phyloP scores from a whole-genome alignment of 2,329 filamentous ascomycete genomes.

The Pseudogymnoascus sp. region DNA sequence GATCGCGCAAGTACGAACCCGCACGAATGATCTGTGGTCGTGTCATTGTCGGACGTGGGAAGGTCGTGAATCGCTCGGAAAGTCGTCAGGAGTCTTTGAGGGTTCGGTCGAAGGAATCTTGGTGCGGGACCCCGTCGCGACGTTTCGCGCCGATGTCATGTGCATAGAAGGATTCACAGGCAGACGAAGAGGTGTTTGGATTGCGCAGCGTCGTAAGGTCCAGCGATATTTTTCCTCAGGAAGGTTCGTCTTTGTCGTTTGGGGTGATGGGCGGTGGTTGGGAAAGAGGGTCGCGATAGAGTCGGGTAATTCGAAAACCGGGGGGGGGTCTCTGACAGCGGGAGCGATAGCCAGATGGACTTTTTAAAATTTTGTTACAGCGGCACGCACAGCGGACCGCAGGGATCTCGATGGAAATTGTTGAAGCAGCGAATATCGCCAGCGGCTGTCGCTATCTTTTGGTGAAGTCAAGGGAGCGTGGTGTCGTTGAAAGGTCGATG shows the following conservation, averaged over 20 bases:
- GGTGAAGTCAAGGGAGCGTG: not conserved
- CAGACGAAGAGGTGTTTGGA: not conserved
- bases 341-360: constrained; percentile 3
- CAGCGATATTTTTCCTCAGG: not conserved
- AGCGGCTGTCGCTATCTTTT: not conserved
- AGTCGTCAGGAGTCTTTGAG: not conserved
- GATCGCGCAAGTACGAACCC: constrained; percentile 32
- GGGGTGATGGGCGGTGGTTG: constrained; percentile 1
- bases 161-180: not conserved
- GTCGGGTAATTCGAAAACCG: constrained; percentile 3
- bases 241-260: not conserved
- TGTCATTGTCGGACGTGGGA: constrained; percentile 34
- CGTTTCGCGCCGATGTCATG: not conserved
- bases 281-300: constrained; percentile 8
- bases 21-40: constrained; percentile 47
- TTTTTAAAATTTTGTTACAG: not conserved
- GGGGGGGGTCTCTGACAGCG: constrained; percentile 4
- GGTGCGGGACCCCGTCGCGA: not conserved
- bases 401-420: not conserved
- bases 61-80: not conserved
- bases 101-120: not conserved
- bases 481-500: not conserved
- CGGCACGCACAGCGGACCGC: constrained; percentile 1
- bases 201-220: not conserved
- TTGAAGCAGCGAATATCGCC: not conserved